Conservation (phyloP, 2,329 filamentous ascomycete genomes). For the Alternaria solani region DNA sequence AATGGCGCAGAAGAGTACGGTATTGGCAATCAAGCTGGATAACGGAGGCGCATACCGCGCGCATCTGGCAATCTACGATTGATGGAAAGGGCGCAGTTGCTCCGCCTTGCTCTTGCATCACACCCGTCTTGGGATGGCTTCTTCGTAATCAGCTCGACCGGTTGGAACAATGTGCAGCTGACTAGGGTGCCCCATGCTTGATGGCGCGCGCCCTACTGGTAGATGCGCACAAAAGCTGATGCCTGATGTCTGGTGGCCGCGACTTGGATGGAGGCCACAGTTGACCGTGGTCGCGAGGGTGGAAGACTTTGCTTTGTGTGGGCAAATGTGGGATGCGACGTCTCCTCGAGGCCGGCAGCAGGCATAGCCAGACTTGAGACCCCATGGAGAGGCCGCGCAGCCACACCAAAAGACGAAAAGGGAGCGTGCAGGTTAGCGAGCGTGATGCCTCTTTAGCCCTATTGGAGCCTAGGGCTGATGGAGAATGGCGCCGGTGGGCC, state of each 20-base stretch:
- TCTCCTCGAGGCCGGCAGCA: neutral
- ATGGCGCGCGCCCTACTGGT: constrained; percentile 39
- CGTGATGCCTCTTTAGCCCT: constrained; percentile 7
- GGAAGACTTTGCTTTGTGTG: neutral
- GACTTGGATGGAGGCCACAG: neutral
- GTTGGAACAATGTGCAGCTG: constrained; percentile 31
- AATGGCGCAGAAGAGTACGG: neutral
- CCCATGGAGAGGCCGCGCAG: constrained; percentile 3
- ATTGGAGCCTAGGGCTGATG: constrained; percentile 26
- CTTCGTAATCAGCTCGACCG: constrained; percentile 38
- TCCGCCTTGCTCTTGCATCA: constrained; percentile 38
- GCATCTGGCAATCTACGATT: constrained; percentile 15
- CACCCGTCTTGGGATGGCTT: constrained; percentile 32
- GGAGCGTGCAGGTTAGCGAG: constrained; percentile 7
- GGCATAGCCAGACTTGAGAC: neutral
- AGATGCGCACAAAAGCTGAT: constrained; percentile 27
- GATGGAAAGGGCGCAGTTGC: constrained; percentile 36
- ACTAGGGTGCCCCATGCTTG: constrained; percentile 29
- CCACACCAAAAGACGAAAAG: neutral
- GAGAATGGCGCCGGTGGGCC: constrained; percentile 2
- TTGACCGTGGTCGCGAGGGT: neutral
- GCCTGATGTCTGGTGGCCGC: constrained; percentile 20
- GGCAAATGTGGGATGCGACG: neutral
- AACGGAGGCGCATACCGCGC: constrained; percentile 8
- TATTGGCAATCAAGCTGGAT: neutral